phyloP scores from a whole-genome alignment of 257 asterid genomes.

The Linderniella brevidens region DNA sequence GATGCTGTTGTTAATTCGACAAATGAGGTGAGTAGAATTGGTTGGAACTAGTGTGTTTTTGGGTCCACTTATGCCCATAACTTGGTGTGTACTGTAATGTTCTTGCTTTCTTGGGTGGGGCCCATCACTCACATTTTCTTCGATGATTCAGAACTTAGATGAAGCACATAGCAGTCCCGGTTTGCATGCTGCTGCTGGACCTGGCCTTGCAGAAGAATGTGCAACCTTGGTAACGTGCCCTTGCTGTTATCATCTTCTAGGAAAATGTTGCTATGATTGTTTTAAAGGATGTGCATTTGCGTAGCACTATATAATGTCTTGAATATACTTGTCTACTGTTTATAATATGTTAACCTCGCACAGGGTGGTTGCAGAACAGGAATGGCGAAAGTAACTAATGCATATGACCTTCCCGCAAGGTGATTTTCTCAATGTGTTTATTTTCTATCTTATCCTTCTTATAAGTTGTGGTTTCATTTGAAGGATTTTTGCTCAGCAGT shows the following conservation, averaged over 20 bases:
- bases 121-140: slow-evolving; percentile 8
- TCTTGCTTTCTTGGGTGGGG: slow-evolving; percentile 1
- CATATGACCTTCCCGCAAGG: slow-evolving; percentile 96
- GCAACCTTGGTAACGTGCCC: slow-evolving; percentile 29
- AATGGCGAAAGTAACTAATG: slow-evolving; percentile 76
- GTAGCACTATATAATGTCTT: background rate
- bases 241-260: background rate
- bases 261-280: background rate
- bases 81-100: background rate
- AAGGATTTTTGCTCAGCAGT: background rate
- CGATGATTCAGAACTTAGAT: slow-evolving; percentile 57
- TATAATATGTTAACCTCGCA: slow-evolving; percentile 9
- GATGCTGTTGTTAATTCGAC: slow-evolving; percentile 77
- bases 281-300: background rate
- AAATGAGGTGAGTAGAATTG: slow-evolving; percentile 36
- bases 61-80: slow-evolving; percentile 4
- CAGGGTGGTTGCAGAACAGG: slow-evolving; percentile 99
- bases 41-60: background rate
- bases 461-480: background rate
- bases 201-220: slow-evolving; percentile 91
- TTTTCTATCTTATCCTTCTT: background rate
- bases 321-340: slow-evolving; percentile 12
- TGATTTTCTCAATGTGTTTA: slow-evolving; percentile 13
- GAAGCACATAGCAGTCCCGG: slow-evolving; percentile 99
- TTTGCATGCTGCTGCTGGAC: slow-evolving; percentile 97